phyloP scores from a whole-genome alignment of 352 stramenopile genomes.

The Pythium rishiriense region DNA sequence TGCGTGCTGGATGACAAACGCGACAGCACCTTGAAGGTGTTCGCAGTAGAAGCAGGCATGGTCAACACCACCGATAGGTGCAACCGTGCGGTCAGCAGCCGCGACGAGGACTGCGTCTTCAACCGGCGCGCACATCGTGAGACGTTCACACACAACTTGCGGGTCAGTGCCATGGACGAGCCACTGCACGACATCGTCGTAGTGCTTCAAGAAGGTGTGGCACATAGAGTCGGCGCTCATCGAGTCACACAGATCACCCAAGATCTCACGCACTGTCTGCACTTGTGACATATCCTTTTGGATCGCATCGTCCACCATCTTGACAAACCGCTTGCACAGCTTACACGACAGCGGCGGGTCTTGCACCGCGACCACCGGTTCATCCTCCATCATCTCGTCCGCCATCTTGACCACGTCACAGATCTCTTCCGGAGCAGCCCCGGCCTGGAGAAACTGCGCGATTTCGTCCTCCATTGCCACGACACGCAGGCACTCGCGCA shows the following conservation, averaged over 20 bases:
- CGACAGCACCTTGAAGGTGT: conserved; percentile 40
- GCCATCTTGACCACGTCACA: conserved; percentile 37
- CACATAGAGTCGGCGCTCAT: conserved; percentile 76
- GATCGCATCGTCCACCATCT: conserved; percentile 69
- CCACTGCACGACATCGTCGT: conserved; percentile 77
- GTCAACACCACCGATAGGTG: neutral
- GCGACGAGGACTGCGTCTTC: too few relatives aligned
- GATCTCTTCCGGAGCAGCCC: conserved; percentile 47
- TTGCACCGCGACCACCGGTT: conserved; percentile 11
- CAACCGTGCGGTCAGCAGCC: neutral
- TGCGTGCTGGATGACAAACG: conserved; percentile 39
- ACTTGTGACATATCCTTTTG: conserved; percentile 59
- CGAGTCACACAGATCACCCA: conserved; percentile 73
- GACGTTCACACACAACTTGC: conserved; percentile 50
- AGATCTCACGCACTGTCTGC: conserved; percentile 67
- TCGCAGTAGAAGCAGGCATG: conserved; percentile 55
- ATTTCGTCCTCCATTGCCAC: conserved; percentile 45
- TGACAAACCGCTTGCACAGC: conserved; percentile 74
- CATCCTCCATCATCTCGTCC: conserved; percentile 16
- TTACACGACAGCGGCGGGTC: conserved; percentile 55
- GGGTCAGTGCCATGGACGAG: conserved; percentile 70
- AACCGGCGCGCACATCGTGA: conserved; percentile 56
- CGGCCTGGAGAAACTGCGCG: conserved; percentile 38
- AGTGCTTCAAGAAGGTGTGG: conserved; percentile 75
- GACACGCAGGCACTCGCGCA: conserved; percentile 48